A percentile compares a stretch with the other conserved stretches of the same genome.
phyloP scores from a whole-genome alignment of 495 filamentous ascomycete genomes.

The Aspergillus indologenus region DNA sequence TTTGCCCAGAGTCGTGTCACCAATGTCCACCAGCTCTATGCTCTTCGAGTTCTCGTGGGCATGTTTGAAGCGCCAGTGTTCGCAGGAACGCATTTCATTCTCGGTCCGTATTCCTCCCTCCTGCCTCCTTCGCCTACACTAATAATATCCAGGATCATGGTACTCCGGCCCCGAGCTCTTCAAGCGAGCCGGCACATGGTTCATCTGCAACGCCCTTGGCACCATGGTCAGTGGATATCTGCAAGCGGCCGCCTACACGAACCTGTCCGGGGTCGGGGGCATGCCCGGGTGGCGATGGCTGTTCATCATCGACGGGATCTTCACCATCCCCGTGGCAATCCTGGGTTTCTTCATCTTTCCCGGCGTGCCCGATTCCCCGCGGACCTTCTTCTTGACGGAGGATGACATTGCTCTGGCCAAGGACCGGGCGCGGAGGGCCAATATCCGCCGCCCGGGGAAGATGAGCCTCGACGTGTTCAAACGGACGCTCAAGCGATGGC shows the following conservation, averaged over 20 bases:
- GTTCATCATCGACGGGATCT: slow-evolving; percentile 49
- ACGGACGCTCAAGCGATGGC: slow-evolving; percentile 42
- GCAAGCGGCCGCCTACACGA: slow-evolving; percentile 46
- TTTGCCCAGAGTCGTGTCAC: slow-evolving; percentile 38
- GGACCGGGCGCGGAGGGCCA: slow-evolving; percentile 25
- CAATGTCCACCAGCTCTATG: slow-evolving; percentile 41
- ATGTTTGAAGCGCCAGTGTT: slow-evolving; percentile 42
- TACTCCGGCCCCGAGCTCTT: slow-evolving; percentile 39
- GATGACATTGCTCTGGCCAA: slow-evolving; percentile 38
- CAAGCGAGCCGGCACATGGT: slow-evolving; percentile 38
- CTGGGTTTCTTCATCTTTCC: slow-evolving; percentile 46
- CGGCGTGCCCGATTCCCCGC: slow-evolving; percentile 45
- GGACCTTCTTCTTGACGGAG: slow-evolving; percentile 38
- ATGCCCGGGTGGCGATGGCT: slow-evolving; percentile 51
- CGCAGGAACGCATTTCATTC: slow-evolving; percentile 42
- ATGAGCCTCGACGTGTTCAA: slow-evolving; percentile 40
- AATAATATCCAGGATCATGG: slow-evolving; percentile 31
- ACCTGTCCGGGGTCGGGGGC: slow-evolving; percentile 41
- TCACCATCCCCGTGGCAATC: slow-evolving; percentile 48
- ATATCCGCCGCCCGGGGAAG: slow-evolving; percentile 35
- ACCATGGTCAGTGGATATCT: slow-evolving; percentile 41
- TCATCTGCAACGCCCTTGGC: slow-evolving; percentile 35
- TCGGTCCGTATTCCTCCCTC: slow-evolving; percentile 18
- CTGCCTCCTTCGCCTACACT: neutral
- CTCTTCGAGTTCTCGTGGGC: slow-evolving; percentile 53